phyloP scores from a whole-genome alignment of 371 early-diverging fungal genomes.

The Chytridium lagenaria region DNA sequence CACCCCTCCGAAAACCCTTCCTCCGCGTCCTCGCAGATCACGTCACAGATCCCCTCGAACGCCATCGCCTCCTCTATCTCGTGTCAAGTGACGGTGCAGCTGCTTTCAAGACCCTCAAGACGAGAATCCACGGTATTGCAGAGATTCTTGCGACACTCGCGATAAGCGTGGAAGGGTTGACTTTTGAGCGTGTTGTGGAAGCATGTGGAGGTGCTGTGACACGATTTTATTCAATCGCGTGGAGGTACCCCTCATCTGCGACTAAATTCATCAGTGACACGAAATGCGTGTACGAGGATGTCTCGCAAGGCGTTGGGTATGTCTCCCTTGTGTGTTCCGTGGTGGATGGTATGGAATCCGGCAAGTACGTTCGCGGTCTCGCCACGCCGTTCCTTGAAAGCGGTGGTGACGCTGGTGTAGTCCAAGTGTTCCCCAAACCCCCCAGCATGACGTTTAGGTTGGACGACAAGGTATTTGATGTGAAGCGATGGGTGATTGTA shows the following conservation, averaged over 20 bases:
- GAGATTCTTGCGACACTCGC: not conserved
- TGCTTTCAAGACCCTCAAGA: not conserved
- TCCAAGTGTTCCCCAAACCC: slow-evolving; percentile 63
- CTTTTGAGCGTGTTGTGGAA: slow-evolving; percentile 64
- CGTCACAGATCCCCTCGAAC: slow-evolving; percentile 69
- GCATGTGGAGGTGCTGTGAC: not conserved
- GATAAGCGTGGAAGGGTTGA: not conserved
- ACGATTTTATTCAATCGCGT: not conserved
- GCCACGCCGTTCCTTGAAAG: slow-evolving; percentile 82
- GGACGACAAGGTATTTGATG: too few relatives aligned
- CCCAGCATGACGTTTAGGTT: slow-evolving; percentile 45
- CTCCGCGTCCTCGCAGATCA: slow-evolving; percentile 83
- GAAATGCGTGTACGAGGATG: not conserved
- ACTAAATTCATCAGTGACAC: too few relatives aligned
- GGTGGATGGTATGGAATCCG: not conserved
- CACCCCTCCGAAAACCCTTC: slow-evolving; percentile 77
- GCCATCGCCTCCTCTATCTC: slow-evolving; percentile 72
- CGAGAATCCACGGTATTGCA: not conserved
- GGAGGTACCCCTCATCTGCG: too few relatives aligned
- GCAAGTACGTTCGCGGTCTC: slow-evolving; percentile 57
- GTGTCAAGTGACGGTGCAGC: slow-evolving; percentile 76
- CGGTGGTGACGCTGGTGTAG: not conserved
- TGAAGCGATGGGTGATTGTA: slow-evolving; percentile 64
- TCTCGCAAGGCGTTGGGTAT: not conserved
- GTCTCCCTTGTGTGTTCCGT: not conserved